A percentile compares a stretch with the other conserved stretches of the same genome.
Evolutionary conservation across 2,329 filamentous ascomycete species (phyloP).

Genomic region (Claviceps arundinis): DNA sequence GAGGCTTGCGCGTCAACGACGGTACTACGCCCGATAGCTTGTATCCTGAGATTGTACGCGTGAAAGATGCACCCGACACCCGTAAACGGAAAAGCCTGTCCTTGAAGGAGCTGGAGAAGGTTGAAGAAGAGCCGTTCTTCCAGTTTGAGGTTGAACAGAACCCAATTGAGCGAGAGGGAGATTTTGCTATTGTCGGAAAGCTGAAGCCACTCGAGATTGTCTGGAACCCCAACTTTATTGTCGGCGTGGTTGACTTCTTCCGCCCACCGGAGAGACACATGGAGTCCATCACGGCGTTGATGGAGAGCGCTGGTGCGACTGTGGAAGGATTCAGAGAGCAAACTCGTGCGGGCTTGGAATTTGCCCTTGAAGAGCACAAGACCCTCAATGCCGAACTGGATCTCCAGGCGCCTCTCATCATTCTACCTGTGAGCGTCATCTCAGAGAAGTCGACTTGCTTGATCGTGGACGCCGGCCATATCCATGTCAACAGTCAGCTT

Average conservation of each 20-base stretch:
- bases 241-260: constrained; percentile 90
- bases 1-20: constrained; percentile 87
- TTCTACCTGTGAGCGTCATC: constrained; percentile 87
- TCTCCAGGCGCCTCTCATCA: constrained; percentile 88
- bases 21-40: constrained; percentile 84
- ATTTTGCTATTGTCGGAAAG: constrained; percentile 80
- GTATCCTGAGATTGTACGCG: constrained; percentile 87
- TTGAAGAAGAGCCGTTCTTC: constrained; percentile 67
- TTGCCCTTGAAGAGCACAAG: constrained; percentile 94
- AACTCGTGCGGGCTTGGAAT: constrained; percentile 88
- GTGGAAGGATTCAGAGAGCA: constrained; percentile 92
- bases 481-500: constrained; percentile 84
- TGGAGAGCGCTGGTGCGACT: constrained; percentile 91
- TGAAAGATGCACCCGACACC: constrained; percentile 66
- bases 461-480: constrained; percentile 91
- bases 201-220: constrained; percentile 93
- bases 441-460: constrained; percentile 70
- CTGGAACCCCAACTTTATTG: constrained; percentile 88
- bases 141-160: constrained; percentile 88
- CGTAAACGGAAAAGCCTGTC: constrained; percentile 35
- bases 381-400: constrained; percentile 94
- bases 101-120: constrained; percentile 38
- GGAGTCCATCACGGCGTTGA: constrained; percentile 91
- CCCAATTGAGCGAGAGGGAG: constrained; percentile 81
- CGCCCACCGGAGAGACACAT: constrained; percentile 92